Percentiles rank a stretch among this genome's conserved stretches.
Evolutionary conservation across 208 protist species (phyloP).

Genomic region (Trichomonas vaginalis): DNA sequence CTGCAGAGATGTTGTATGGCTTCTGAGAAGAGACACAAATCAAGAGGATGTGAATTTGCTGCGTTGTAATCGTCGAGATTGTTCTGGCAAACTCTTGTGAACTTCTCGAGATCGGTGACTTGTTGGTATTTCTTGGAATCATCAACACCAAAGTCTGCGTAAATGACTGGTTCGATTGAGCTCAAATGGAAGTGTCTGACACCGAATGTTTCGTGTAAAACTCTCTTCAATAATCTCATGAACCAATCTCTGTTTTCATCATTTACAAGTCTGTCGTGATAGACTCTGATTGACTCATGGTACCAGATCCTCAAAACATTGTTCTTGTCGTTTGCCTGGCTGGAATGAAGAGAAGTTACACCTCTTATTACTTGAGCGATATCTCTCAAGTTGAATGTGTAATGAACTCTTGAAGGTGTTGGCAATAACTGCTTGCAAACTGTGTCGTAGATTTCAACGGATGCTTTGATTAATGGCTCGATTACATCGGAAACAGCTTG

Average conservation of each 20-base stretch:
- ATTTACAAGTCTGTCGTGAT: constrained; percentile 84
- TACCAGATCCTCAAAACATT: constrained; percentile 61
- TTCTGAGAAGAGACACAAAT: constrained; percentile 88
- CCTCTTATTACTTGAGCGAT: constrained; percentile 62
- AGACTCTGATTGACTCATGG: constrained; percentile 79
- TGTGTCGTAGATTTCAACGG: constrained; percentile 35
- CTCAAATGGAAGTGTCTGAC: constrained; percentile 49
- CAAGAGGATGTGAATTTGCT: constrained; percentile 58
- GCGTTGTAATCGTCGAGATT: constrained; percentile 73
- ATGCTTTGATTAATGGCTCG: constrained; percentile 37
- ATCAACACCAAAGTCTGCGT: constrained; percentile 29
- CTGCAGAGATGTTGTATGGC: constrained; percentile 75
- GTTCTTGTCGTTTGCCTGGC: constrained; percentile 32
- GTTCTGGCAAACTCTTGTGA: constrained; percentile 38
- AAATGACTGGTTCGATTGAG: constrained; percentile 24
- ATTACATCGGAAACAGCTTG: background rate
- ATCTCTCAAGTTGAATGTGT: constrained; percentile 93
- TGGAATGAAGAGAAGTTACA: constrained; percentile 15
- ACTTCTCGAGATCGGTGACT: constrained; percentile 27
- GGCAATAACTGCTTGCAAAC: constrained; percentile 57
- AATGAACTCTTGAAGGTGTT: constrained; percentile 81
- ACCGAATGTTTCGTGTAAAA: constrained; percentile 25
- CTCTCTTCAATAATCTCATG: constrained; percentile 31
- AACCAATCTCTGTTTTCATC: constrained; percentile 67
- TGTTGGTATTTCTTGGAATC: constrained; percentile 39